phyloP scores from a whole-genome alignment of 768 basidiomycete species.

The Cystofilobasidium capitatum region DNA sequence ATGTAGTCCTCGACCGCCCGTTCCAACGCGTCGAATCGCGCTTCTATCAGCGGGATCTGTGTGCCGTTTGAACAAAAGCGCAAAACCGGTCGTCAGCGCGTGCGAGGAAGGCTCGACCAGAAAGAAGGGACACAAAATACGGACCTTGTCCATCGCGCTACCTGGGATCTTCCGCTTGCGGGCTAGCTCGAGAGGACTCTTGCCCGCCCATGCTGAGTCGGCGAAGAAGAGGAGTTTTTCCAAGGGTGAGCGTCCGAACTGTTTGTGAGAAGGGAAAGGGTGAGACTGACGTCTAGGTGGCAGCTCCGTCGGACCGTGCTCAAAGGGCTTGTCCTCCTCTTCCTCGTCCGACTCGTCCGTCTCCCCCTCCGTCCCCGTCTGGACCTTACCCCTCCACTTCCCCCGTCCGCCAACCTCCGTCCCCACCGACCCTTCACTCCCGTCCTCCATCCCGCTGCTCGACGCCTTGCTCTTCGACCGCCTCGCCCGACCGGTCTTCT shows the following conservation, averaged over 20 bases:
- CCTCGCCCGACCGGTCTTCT: no score
- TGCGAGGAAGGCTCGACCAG: no score
- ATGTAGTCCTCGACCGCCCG: neutral
- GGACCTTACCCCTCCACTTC: no score
- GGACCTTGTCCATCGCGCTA: neutral
- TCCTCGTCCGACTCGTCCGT: neutral
- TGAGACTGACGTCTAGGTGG: neutral
- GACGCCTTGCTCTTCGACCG: no score
- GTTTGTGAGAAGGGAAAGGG: no score
- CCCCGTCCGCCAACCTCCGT: no score
- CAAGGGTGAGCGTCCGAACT: no score
- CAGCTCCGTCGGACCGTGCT: neutral
- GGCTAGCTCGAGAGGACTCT: neutral
- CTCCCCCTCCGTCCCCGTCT: neutral
- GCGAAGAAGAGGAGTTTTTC: no score
- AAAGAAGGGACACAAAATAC: neutral
- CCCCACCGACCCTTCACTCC: no score
- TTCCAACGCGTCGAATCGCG: neutral
- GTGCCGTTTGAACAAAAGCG: no score
- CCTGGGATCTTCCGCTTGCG: neutral
- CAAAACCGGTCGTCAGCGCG: neutral
- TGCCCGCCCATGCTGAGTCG: conserved; percentile 1
- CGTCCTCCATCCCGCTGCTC: no score
- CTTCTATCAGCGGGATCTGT: neutral
- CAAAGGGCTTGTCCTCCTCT: neutral